Base-by-base conservation (phyloP, 2,329 filamentous ascomycete genomes). In the Arthrobotrys sinensis region DNA sequence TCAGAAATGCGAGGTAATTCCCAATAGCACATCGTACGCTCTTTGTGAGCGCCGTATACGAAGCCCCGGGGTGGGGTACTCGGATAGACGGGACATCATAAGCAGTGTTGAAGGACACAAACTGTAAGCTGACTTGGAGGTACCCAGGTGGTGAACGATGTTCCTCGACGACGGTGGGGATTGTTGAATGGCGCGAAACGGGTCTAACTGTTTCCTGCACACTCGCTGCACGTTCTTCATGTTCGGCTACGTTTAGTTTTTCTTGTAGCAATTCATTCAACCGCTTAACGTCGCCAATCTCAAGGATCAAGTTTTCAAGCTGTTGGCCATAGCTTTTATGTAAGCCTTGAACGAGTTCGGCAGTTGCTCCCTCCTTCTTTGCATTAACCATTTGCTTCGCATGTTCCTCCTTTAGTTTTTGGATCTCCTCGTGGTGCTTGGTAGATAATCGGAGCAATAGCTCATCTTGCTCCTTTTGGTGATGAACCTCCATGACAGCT, bases 321-420 rank as follows among this genome's bases (percentile, higher is more conserved):
- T 79, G 75, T 52, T 79, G 75, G 12, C 75, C 68, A 19, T 79
- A 79, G 63, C 75, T 79, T 50, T 66, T 55, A 60, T 79, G 75
- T 10, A 79, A 28, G 1, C 75, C 75, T 55, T 79, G 75, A n/a
- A 79, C 69, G 11, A 79, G 67, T 36, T 79, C 75, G 16, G 68
- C 75, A 19, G 67, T 73, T 10, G 67, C 67, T 8, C 75, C 75
- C 28, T 79, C 67, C 45, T 79, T 79, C 46, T 79, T 79, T 5
- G 48, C 75, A 38, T 69, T 79, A 2, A 72, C 69, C 55, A 79
- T 72, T 21, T 79, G 67, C 28, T 72, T 73, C 4, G 68, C 68
- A 55, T 79, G 75, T 40, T 79, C 69, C n/a, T 79, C 67, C 34
- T 62, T 72, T 1, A 72, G 34, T 34, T 60, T 53, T 52, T 73